Percentiles rank a stretch among this genome's conserved stretches.
Evolutionary conservation across 2,329 filamentous ascomycete genomes (phyloP).

Genomic region (Aquanectria penicillioides): DNA sequence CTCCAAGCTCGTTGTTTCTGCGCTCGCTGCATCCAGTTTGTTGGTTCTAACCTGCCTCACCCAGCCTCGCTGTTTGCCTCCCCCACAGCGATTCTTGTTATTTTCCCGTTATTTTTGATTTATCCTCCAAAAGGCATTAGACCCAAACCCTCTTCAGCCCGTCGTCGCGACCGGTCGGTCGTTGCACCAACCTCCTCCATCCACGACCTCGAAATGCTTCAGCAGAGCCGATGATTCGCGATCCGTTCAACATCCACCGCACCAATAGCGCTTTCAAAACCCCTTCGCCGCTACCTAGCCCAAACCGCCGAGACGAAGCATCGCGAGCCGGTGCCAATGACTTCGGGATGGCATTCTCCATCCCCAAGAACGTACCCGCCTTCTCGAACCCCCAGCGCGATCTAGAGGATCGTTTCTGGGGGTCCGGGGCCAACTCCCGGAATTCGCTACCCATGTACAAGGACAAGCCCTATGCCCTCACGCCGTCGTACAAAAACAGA

Average conservation of each 20-base stretch:
- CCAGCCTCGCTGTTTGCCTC: background rate
- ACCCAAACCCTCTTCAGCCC: background rate
- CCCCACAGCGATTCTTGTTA: too few relatives aligned
- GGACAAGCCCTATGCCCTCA: slow-evolving; percentile 90
- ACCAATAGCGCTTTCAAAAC: slow-evolving; percentile 58
- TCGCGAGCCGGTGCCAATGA: slow-evolving; percentile 60
- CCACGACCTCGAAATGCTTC: slow-evolving; percentile 40
- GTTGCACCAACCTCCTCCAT: background rate
- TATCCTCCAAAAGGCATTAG: background rate
- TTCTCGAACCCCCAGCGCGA: slow-evolving; percentile 72
- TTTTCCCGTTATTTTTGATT: background rate
- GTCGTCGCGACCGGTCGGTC: background rate
- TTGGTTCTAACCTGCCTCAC: background rate
- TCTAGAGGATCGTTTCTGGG: slow-evolving; percentile 75
- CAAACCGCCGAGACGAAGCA: slow-evolving; percentile 57
- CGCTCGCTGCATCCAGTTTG: background rate
- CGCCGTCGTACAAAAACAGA: slow-evolving; percentile 64
- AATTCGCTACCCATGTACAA: slow-evolving; percentile 90
- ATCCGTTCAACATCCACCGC: slow-evolving; percentile 56
- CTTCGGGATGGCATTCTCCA: slow-evolving; percentile 71
- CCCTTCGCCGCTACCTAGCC: slow-evolving; percentile 57
- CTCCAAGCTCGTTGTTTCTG: slow-evolving; percentile 5
- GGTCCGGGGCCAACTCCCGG: slow-evolving; percentile 53
- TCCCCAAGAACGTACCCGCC: slow-evolving; percentile 76
- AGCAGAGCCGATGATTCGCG: slow-evolving; percentile 51